A percentile compares a stretch with the other conserved stretches of the same genome.
Evolutionary conservation across 352 stramenopile species (phyloP).

Genomic region (Globisporangium heterothallicum): DNA sequence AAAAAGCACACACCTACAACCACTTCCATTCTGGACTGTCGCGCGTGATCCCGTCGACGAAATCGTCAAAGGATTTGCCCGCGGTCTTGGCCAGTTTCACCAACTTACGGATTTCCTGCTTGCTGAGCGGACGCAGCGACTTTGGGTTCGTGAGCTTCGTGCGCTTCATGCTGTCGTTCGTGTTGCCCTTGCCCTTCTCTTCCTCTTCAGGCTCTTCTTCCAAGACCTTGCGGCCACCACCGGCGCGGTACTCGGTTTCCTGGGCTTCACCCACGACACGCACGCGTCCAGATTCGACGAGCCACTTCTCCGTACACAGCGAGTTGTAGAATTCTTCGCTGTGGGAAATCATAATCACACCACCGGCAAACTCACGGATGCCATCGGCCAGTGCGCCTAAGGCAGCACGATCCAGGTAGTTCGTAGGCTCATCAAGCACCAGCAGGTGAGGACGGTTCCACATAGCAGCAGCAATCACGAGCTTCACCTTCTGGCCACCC

Average conservation of each 20-base stretch:
- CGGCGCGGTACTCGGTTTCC: slow-evolving; percentile 65
- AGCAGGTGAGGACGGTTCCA: slow-evolving; percentile 84
- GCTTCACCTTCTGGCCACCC: slow-evolving; percentile 78
- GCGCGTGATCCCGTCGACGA: slow-evolving; percentile 45
- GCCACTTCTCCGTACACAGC: slow-evolving; percentile 72
- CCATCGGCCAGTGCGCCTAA: slow-evolving; percentile 55
- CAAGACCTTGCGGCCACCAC: slow-evolving; percentile 55
- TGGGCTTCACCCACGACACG: slow-evolving; percentile 67
- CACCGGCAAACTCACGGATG: slow-evolving; percentile 66
- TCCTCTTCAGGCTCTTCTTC: slow-evolving; percentile 42
- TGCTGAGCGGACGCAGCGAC: slow-evolving; percentile 59
- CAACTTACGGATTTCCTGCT: slow-evolving; percentile 68
- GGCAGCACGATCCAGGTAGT: slow-evolving; percentile 77
- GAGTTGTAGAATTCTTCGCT: slow-evolving; percentile 82
- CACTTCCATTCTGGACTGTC: slow-evolving; percentile 71
- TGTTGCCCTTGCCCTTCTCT: slow-evolving; percentile 38
- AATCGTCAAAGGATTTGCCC: slow-evolving; percentile 59
- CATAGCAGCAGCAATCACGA: slow-evolving; percentile 75
- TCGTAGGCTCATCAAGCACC: slow-evolving; percentile 86
- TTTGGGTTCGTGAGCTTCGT: slow-evolving; percentile 72
- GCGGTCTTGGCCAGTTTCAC: slow-evolving; percentile 53
- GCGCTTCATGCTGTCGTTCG: slow-evolving; percentile 50
- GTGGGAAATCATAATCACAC: slow-evolving; percentile 80
- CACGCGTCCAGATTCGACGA: slow-evolving; percentile 58
- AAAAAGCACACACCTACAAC: slow-evolving; percentile 27